These are phyloP conservation scores for Tetrahymena borealis DNA, from an alignment of 73 alveolate species.

Conservation along the genomic window DNA sequence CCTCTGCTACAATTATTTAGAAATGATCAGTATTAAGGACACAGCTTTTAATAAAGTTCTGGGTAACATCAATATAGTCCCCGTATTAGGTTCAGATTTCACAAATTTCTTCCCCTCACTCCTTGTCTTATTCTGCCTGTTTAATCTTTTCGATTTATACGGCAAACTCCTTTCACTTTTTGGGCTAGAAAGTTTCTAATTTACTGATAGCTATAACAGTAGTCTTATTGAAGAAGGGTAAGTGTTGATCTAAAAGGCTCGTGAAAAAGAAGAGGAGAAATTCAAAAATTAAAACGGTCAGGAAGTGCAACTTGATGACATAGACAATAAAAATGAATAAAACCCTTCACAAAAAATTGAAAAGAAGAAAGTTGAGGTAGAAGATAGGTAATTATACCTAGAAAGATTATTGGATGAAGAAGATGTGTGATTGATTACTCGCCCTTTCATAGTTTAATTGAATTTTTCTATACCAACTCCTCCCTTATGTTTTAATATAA, in stretches of 20 bases:
- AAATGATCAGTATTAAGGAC: conserved; percentile 5
- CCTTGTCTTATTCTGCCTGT: conserved; percentile 5
- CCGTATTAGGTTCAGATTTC: conserved; percentile 29
- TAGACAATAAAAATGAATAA: neutral
- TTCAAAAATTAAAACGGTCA: neutral
- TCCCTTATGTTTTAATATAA: too few species aligned
- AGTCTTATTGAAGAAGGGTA: conserved; percentile 24
- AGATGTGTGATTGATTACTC: neutral
- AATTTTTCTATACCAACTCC: too few species aligned
- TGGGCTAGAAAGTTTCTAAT: conserved; percentile 23
- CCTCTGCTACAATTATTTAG: conserved; percentile 13
- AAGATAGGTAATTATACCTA: neutral
- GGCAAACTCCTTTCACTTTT: conserved; percentile 11
- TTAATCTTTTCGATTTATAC: conserved; percentile 15
- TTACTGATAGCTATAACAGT: conserved; percentile 16
- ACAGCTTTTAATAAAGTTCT: conserved; percentile 25
- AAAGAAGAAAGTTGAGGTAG: neutral
- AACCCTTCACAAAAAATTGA: neutral
- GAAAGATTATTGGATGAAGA: neutral
- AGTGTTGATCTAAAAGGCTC: neutral
- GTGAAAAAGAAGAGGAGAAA: neutral
- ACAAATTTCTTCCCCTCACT: conserved; percentile 31
- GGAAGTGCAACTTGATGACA: neutral
- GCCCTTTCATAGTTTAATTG: too few species aligned
- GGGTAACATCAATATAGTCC: conserved; percentile 29